Evolutionary conservation across 148 eudicot genomes (phyloP).

Genomic region (Selenicereus undatus): DNA sequence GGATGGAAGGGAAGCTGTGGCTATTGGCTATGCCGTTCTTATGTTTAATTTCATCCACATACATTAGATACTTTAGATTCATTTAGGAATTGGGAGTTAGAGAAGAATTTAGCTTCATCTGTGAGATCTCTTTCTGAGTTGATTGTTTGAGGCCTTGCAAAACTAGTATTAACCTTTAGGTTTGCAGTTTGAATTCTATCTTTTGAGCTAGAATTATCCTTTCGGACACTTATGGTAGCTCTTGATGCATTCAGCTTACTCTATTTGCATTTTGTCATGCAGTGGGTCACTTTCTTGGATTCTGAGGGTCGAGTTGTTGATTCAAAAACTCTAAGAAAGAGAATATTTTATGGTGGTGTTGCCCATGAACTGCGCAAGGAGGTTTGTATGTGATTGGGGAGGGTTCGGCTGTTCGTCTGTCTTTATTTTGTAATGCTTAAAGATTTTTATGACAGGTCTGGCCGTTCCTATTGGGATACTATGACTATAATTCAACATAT

Average conservation of each 20-base stretch:
- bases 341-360: constrained; percentile 91
- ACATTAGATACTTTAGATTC: too few species aligned
- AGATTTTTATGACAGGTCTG: constrained; percentile 52
- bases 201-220: too few species aligned
- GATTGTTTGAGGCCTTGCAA: too few species aligned
- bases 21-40: too few species aligned
- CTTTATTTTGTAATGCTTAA: constrained; percentile 6
- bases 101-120: too few species aligned
- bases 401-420: neutral
- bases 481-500: constrained; percentile 76
- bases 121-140: too few species aligned
- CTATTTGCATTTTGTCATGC: constrained; percentile 27
- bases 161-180: too few species aligned
- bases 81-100: too few species aligned
- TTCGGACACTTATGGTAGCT: too few species aligned
- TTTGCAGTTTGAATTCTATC: too few species aligned
- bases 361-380: constrained; percentile 66
- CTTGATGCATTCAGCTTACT: neutral
- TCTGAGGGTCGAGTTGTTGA: constrained; percentile 77
- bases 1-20: too few species aligned
- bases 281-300: constrained; percentile 82
- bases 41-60: too few species aligned
- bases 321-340: constrained; percentile 62
- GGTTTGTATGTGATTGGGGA: constrained; percentile 39
- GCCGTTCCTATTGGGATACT: constrained; percentile 79